Evolutionary conservation across 495 filamentous ascomycete genomes (phyloP), one percentile per base, ranked within the genome.

Genomic region (Neurospora sp.): DNA sequence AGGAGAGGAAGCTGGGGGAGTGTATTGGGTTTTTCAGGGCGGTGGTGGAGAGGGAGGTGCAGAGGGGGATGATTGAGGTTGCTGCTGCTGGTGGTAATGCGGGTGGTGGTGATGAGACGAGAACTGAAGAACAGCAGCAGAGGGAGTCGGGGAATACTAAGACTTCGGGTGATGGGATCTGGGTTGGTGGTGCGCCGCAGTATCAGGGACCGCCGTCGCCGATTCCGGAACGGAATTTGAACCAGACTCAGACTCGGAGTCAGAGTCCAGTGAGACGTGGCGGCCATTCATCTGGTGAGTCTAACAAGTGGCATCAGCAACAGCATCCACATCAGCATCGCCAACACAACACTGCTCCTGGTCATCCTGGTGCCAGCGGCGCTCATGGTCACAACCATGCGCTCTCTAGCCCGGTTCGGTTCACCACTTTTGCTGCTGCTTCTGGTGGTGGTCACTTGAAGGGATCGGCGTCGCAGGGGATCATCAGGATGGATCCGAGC

Each of bases 11-110:
- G 71, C 74, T 86, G 2, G 80, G 75, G 5, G 81, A 85, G 74
- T 78, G 83, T 3, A 74, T 79, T 1, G 77, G 76, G 1, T 86
- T 84, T 69, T 84, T 83, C 74, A 80, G 78, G 73, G 77, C 78
- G 0, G 75, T 73, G 11, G 73, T 85, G 0, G 81, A 85, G 75
- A 70, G 79, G 11, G 77, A 81, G 74, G 28, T 66, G 24, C 54
- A 66, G 7, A 38, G 71, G 15, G 54, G 54, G 54, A 19, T 66
- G 54, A 10, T 66, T 34, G 15, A 34, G 7, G 48, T 15, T 15
- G 48, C 21, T 66, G 24, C 28, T 21, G 45, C 45, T 19, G 31
- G 15, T 28, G 15, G 54, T 28, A 66, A 66, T 34, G 54, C 2
- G 2, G 31, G 8, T 10, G 15, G 28, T 17, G 21, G 11, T 19